phyloP scores from a whole-genome alignment of 1,284 basidiomycete genomes.

The Pseudozyma flocculosa region DNA sequence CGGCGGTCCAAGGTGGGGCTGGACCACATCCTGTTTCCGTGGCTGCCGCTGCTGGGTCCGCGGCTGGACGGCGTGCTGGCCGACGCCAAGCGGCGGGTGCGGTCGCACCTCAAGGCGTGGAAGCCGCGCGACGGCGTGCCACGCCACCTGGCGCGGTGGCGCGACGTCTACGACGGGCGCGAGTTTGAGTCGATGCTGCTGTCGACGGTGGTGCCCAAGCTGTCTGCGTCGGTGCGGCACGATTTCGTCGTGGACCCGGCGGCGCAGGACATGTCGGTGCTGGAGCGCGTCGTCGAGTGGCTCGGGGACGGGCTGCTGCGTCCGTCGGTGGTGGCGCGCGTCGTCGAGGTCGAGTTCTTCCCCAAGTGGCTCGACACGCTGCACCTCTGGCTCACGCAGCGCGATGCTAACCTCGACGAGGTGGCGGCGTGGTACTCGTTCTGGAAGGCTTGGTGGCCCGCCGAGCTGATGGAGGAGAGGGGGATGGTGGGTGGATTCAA shows the following conservation, averaged over 20 bases:
- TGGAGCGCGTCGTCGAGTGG: slow-evolving; percentile 80
- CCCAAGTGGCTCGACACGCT: slow-evolving; percentile 92
- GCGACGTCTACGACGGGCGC: slow-evolving; percentile 9
- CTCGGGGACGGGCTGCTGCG: slow-evolving; percentile 67
- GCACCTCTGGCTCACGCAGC: slow-evolving; percentile 84
- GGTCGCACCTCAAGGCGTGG: slow-evolving; percentile 77
- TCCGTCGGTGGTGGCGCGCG: slow-evolving; percentile 31
- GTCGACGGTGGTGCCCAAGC: slow-evolving; percentile 85
- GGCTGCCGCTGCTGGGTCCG: slow-evolving; percentile 81
- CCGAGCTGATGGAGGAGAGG: too few species aligned
- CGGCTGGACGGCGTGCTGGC: slow-evolving; percentile 73
- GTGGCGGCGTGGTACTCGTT: slow-evolving; percentile 82
- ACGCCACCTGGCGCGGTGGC: slow-evolving; percentile 31
- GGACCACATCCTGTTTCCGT: slow-evolving; percentile 86
- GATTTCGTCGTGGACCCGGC: slow-evolving; percentile 85
- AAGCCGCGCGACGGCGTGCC: slow-evolving; percentile 33
- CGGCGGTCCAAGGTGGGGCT: slow-evolving; percentile 59
- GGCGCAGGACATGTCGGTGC: slow-evolving; percentile 71
- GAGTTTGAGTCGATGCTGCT: slow-evolving; percentile 66
- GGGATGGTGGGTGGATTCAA: too few species aligned
- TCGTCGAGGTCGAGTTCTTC: slow-evolving; percentile 80
- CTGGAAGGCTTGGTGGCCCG: slow-evolving; percentile 72
- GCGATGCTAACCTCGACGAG: slow-evolving; percentile 78
- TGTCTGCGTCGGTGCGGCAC: slow-evolving; percentile 74
- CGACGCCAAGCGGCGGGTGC: slow-evolving; percentile 81